Conservation (phyloP, 73 alveolate genomes). For the Tetrahymena thermophila region DNA sequence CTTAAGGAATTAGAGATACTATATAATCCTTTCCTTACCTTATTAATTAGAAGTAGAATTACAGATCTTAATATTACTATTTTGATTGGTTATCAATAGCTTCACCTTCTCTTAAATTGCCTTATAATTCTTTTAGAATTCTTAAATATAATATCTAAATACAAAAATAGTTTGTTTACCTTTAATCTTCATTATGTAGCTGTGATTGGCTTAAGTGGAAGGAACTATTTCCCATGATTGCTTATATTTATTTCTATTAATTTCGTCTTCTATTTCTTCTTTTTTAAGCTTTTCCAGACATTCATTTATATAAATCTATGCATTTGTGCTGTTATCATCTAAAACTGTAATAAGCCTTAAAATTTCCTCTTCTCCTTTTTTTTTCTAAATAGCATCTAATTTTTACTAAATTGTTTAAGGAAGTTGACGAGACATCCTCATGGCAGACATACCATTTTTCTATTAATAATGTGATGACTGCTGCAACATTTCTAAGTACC, state of each 20-base stretch:
- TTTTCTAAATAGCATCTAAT: not conserved
- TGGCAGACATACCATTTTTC: not conserved
- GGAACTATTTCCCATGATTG: not conserved
- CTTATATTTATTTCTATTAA: not conserved
- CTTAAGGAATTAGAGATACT: not conserved
- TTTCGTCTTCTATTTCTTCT: not conserved
- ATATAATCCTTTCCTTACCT: not conserved
- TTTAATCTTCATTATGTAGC: not conserved
- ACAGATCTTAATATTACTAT: not conserved
- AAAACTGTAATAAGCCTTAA: not conserved
- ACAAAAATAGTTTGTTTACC: not conserved
- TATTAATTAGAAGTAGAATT: not conserved
- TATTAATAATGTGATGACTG: not conserved
- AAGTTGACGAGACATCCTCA: not conserved
- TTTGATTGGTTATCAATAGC: not conserved
- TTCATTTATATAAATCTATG: not conserved
- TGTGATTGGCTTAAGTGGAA: not conserved
- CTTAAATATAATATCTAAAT: no score
- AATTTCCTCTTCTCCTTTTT: not conserved
- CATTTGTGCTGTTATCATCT: not conserved
- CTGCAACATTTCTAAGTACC: not conserved
- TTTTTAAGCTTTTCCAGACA: not conserved
- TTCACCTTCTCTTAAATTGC: not conserved
- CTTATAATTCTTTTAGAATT: not conserved
- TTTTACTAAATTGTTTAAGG: not conserved